Base-by-base conservation (phyloP, 1,284 basidiomycete species). In the Cutaneotrichosporon sp. region DNA sequence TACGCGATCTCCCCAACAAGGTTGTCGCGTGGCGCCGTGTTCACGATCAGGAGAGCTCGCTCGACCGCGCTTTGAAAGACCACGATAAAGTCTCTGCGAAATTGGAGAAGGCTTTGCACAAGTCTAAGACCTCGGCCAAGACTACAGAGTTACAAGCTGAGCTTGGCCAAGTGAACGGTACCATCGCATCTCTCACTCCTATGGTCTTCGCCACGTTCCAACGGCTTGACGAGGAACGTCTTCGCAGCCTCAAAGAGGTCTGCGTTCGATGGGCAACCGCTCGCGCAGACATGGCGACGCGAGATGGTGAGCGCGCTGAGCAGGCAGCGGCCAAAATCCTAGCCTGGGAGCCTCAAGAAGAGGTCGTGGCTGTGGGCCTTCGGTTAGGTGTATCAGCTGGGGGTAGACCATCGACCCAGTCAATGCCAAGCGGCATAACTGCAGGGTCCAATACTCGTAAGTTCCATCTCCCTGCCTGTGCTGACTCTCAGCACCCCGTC, bases 61-160 rank as follows among this genome's bases (percentile, higher is more conserved):
- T 75, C 38, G 74, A 75, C 19, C 71, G 68, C 44, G 64, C 66
- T 0, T 48, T 75, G n/a, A 75, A 74, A 49, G 67, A 71, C 20
- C 67, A 70, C 29, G 74, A 75, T 27, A 72, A 71, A 55, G 59
- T 61, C 14, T 60, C 65, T 4, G 47, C 63, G 29, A 74, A 74
- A 59, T 62, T 71, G 12, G 66, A 68, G 25, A 74, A 76, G 60
- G 74, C 72, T 1, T 46, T 66, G 17, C 52, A 59, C 31, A 76
- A 76, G 49, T n/a, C n/a, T n/a, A n/a, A n/a, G n/a, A 61, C 63
- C 20, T 66, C 70, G 16, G 49, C 61, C 22, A 60, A 60, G n/a
- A 51, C 64, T 12, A 73, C 71, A 31, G 59, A 58, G 19, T 55
- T 71, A 4, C 52, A 61, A 12, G 35, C 51, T 6, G 71, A 73